Conservation (phyloP, 768 basidiomycete species). For the Grammothele lineata region DNA sequence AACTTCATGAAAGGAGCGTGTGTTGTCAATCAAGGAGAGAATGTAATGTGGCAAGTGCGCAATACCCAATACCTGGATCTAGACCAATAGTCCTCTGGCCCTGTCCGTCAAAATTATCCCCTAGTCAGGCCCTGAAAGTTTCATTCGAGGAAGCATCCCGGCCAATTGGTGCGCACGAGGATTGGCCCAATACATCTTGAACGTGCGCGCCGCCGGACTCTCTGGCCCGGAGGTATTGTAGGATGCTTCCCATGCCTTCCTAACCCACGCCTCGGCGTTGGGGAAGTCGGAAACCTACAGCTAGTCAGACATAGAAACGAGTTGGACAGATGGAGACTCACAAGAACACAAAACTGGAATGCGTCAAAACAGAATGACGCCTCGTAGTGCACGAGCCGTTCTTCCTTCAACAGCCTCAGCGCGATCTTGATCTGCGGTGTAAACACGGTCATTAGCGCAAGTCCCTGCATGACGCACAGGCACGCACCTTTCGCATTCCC, state of each 20-base stretch:
- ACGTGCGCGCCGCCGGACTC: constrained; percentile 22
- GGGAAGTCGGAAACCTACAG: constrained; percentile 17
- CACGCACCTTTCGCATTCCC: constrained; percentile 25
- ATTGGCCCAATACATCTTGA: constrained; percentile 29
- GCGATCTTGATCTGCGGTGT: constrained; percentile 24
- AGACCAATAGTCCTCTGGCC: too few relatives aligned
- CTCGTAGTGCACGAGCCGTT: constrained; percentile 23
- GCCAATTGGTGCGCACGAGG: constrained; percentile 23
- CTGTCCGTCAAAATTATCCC: too few relatives aligned
- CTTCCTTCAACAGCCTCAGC: constrained; percentile 23
- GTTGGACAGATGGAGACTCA: constrained; percentile 2
- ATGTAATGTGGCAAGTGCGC: too few relatives aligned
- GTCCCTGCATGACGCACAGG: neutral
- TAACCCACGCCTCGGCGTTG: constrained; percentile 18
- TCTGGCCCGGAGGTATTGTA: constrained; percentile 15
- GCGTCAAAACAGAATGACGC: constrained; percentile 28
- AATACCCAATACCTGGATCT: too few relatives aligned
- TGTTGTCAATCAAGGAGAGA: too few relatives aligned
- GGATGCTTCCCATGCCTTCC: constrained; percentile 19
- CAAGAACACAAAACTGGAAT: constrained; percentile 26
- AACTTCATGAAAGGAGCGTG: too few relatives aligned
- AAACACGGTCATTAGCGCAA: neutral
- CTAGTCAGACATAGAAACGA: neutral
- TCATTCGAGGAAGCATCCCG: constrained; percentile 18
- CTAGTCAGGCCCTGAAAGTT: constrained; percentile 17